Base-by-base conservation (phyloP, 208 protist species). In the Leishmania braziliensis region DNA sequence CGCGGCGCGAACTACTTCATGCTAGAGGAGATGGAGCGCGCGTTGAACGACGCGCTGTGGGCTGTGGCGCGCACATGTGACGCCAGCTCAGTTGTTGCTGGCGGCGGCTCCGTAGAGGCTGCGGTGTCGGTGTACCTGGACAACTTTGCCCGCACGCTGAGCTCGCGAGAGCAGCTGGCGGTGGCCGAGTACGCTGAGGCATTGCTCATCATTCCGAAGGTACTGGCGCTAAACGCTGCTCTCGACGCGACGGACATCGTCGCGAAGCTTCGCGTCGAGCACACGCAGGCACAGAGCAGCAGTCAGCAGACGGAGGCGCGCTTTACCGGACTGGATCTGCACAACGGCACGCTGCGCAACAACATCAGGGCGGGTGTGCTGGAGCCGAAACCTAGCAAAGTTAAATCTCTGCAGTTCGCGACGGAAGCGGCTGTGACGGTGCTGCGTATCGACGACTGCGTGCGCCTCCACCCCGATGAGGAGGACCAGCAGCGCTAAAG, bases 391-490 rank as follows among this genome's bases (percentile, higher is more conserved):
- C 95, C 99, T 74, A 97, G 91, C 79, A 99, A 99, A 89, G 87
- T 99, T 46, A 99, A 99, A 91, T 98, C 94, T 66, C 93, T 99
- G 62, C 95, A 99, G 90, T 99, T 99, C 86, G 99, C 99, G 69
- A 99, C 99, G 16, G 99, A 99, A 96, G 99, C 99, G 2, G 99
- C 99, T 70, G 99, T 99, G 84, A 99, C 99, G 20, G 99, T 99
- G 80, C 92, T 99, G 26, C 96, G 99, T 83, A 99, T 99, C 74
- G 99, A 99, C 91, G 99, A 99, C 88, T 93, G 98, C 79, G 99
- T 99, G 82, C 99, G 98, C 76, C 91, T 99, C 26, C 97, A 98
- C 84, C 96, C 98, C 0, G 92, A 95, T 50, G 92, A 97, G 80
- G 93, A 96, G 62, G 78, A 90, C 50, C 72, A 85, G 54, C 77